Evolutionary conservation across 2,329 filamentous ascomycete genomes (phyloP), one percentile per base, ranked within the genome.

Genomic region (Botryotinia globosa): DNA sequence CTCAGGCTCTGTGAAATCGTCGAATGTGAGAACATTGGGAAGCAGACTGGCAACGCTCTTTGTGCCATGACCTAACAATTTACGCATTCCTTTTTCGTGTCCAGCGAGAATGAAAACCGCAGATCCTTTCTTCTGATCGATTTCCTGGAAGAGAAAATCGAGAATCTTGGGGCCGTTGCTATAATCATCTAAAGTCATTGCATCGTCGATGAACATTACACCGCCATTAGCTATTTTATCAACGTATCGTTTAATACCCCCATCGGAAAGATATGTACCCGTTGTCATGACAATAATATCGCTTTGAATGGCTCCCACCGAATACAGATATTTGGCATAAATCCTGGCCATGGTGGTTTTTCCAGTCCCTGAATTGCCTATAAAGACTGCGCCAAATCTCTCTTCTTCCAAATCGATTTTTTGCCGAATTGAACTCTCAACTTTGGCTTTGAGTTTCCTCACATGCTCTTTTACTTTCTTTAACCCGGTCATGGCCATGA

Each of bases 201-300:
- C 62, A 79, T 94, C 91, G 74, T 95, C 92, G 34, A 94, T 90
- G 78, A 94, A 94, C 1, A 93, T 76, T 0, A 89, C 89, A 0
- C 92, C 92, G 0, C 91, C 90, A 91, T 89, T 82, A 4, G 88
- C 79, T 0, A 94, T 83, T 0, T 82, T 76, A 3, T 90, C 84
- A 16, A 92, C 81, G 0, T 89, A 80, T 22, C 85, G 84, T 77
- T 91, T 85, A 0, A 92, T 86, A 0, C 91, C 91, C 0, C 86
- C 83, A 61, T 87, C 88, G 0, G 90, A 88, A 0, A 94, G 84
- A 34, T 85, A 84, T 0, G 91, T 87, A 0, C 91, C 92, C 0
- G 91, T 90, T 0, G 87, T 91, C 76, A 94, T 91, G 18, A 88
- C 79, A 73, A 94, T 90, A 1, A 75, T 69, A 8, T 79, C 79